Evolutionary conservation across 495 filamentous ascomycete species (phyloP).

Genomic region (Penicillium nucicola): DNA sequence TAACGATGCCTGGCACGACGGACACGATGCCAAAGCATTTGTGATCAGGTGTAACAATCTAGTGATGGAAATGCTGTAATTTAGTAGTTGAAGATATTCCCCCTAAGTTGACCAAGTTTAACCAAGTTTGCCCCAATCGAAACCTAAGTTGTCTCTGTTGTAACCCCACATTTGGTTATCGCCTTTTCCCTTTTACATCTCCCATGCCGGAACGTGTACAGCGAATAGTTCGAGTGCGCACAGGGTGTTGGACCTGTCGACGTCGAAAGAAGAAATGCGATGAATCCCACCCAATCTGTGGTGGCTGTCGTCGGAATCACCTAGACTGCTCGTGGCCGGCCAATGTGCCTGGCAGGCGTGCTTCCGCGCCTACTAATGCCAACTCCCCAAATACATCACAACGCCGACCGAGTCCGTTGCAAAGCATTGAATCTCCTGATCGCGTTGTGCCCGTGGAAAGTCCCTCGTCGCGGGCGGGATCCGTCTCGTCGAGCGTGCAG

Average conservation of each 20-base stretch:
- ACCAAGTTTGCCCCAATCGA: background rate
- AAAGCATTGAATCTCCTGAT: constrained; percentile 12
- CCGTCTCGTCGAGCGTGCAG: constrained; percentile 12
- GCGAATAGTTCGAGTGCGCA: constrained; percentile 43
- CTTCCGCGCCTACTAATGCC: constrained; percentile 6
- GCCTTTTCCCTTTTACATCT: background rate
- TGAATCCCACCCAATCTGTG: constrained; percentile 74
- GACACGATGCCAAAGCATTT: constrained; percentile 24
- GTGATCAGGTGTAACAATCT: constrained; percentile 16
- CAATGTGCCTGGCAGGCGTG: constrained; percentile 14
- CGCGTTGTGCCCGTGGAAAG: background rate
- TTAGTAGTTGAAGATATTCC: background rate
- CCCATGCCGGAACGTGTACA: constrained; percentile 23
- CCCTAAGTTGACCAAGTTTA: no score
- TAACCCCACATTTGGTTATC: constrained; percentile 10
- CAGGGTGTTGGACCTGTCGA: constrained; percentile 81
- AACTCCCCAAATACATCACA: background rate
- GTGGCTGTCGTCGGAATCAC: constrained; percentile 41
- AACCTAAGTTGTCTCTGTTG: background rate
- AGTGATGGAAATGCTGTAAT: background rate
- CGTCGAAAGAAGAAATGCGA: constrained; percentile 95
- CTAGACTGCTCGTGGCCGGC: constrained; percentile 32
- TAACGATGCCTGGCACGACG: constrained; percentile 36
- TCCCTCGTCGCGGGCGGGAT: constrained; percentile 14
- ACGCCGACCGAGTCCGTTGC: constrained; percentile 3